Percentiles rank a stretch among this genome's conserved stretches.
These are phyloP conservation scores for Alternaria ventricosa DNA, from an alignment of 2,329 filamentous ascomycete species.

Conservation along the genomic window DNA sequence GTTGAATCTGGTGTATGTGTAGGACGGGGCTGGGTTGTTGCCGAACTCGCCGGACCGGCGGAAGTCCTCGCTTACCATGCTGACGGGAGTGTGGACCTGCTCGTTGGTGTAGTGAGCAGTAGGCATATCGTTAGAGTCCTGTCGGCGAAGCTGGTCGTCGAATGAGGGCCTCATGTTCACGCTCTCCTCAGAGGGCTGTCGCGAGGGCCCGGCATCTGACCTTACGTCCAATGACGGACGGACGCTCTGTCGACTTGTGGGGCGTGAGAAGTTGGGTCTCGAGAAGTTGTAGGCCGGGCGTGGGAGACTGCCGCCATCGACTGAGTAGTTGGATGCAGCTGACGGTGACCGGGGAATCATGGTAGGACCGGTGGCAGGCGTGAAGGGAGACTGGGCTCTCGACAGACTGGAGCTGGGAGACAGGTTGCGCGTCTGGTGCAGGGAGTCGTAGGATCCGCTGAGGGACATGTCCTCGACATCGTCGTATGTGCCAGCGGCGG, in stretches of 20 bases:
- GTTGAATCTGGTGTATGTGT: conserved; percentile 84
- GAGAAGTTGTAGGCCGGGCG: conserved; percentile 84
- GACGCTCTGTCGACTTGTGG: conserved; percentile 73
- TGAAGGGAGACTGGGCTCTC: conserved; percentile 66
- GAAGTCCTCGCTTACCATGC: conserved; percentile 74
- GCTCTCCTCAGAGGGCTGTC: conserved; percentile 48
- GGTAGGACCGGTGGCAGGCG: conserved; percentile 65
- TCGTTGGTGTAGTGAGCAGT: conserved; percentile 69
- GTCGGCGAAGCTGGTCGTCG: conserved; percentile 46
- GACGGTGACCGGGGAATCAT: conserved; percentile 77
- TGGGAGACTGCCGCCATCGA: conserved; percentile 63
- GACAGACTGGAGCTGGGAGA: conserved; percentile 74
- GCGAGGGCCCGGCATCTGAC: conserved; percentile 43
- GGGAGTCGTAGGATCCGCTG: conserved; percentile 67
- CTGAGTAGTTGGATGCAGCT: conserved; percentile 79
- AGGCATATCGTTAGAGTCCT: conserved; percentile 54
- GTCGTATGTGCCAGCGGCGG: conserved; percentile 61
- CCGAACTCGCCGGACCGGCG: conserved; percentile 61
- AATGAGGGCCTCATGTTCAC: conserved; percentile 48
- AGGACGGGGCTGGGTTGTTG: conserved; percentile 68
- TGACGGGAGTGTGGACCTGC: conserved; percentile 71
- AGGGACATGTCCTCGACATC: conserved; percentile 73
- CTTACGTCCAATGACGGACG: conserved; percentile 56
- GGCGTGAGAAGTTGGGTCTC: conserved; percentile 83
- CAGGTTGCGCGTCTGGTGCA: conserved; percentile 71